Percentiles rank a stretch among this genome's conserved stretches.
These are phyloP conservation scores for Eimeria falciformis DNA, from an alignment of 169 alveolate genomes.

Conservation along the genomic window DNA sequence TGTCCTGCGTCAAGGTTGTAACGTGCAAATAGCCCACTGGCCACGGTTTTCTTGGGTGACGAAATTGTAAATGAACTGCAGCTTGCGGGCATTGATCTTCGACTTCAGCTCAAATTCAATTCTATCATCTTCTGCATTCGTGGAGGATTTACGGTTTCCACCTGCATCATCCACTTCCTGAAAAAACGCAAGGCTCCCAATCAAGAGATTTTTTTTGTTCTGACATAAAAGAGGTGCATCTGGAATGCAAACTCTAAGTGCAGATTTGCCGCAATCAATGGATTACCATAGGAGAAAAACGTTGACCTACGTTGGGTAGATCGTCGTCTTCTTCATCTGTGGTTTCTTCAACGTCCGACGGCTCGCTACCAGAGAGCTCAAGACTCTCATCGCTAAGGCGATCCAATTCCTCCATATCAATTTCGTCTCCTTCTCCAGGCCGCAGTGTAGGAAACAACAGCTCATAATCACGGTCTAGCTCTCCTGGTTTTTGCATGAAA, in stretches of 20 bases:
- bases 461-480: slow-evolving; percentile 80
- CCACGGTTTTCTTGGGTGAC: slow-evolving; percentile 71
- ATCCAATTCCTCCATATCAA: slow-evolving; percentile 47
- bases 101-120: slow-evolving; percentile 59
- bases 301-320: slow-evolving; percentile 22
- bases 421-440: slow-evolving; percentile 47
- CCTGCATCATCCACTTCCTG: slow-evolving; percentile 59
- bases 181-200: neutral
- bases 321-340: slow-evolving; percentile 69
- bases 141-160: neutral
- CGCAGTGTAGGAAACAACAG: slow-evolving; percentile 77
- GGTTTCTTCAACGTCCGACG: slow-evolving; percentile 64
- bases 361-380: slow-evolving; percentile 17
- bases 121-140: slow-evolving; percentile 50
- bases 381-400: slow-evolving; percentile 64
- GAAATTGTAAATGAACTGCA: slow-evolving; percentile 69
- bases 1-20: neutral
- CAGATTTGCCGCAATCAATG: no score
- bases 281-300: no score
- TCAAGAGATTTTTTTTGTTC: neutral
- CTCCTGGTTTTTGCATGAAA: slow-evolving; percentile 42
- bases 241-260: no score
- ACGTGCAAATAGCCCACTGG: neutral
- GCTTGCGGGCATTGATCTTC: slow-evolving; percentile 72
- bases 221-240: neutral